phyloP scores from a whole-genome alignment of 345 rosid genomes.

The Populus nigra region DNA sequence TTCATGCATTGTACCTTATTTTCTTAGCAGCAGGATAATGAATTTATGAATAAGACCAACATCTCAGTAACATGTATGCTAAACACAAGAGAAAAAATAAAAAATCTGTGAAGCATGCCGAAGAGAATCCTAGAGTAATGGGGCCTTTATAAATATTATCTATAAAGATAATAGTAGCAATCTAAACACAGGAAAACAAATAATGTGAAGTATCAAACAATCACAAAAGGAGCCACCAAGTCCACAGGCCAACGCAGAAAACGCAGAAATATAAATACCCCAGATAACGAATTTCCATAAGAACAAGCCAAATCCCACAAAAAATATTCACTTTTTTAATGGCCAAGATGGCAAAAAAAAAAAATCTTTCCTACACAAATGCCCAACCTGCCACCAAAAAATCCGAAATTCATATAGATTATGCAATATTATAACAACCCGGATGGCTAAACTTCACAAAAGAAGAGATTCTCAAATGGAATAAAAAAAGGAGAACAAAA shows the following conservation, averaged over 20 bases:
- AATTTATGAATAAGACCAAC: background rate
- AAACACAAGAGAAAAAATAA: background rate
- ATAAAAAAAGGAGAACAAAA: slow-evolving; percentile 6
- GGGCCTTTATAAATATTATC: too few species aligned
- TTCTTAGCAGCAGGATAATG: background rate
- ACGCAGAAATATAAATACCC: background rate
- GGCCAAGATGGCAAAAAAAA: too few species aligned
- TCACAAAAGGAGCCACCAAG: background rate
- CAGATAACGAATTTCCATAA: background rate
- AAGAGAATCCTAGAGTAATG: background rate
- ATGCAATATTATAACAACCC: background rate
- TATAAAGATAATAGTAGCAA: too few species aligned
- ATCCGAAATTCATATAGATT: background rate
- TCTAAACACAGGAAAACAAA: too few species aligned
- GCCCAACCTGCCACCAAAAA: background rate
- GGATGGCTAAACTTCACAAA: background rate
- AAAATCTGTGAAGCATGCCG: background rate
- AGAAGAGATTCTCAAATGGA: background rate
- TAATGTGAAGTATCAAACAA: background rate
- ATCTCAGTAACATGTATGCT: background rate
- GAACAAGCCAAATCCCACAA: background rate
- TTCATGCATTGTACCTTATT: background rate
- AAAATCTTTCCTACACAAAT: background rate
- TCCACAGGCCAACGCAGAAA: background rate
- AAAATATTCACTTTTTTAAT: background rate